phyloP scores from a whole-genome alignment of 148 eudicot species.

The Camellia sinensis region DNA sequence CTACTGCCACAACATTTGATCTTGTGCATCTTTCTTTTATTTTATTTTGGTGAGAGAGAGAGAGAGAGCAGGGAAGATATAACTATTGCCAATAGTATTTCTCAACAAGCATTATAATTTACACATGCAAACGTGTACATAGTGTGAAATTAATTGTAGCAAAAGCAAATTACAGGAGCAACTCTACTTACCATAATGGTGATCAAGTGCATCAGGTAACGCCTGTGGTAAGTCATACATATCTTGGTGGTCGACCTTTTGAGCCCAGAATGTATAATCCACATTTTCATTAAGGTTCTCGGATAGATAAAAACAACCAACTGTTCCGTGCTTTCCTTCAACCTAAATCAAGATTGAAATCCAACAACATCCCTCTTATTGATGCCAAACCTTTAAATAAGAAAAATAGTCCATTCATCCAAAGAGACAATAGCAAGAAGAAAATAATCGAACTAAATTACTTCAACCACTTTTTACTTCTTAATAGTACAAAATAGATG shows the following conservation, averaged over 20 bases:
- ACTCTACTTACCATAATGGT: constrained; percentile 51
- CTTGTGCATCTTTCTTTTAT: neutral
- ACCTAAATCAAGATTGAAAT: constrained; percentile 46
- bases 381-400: neutral
- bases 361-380: neutral
- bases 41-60: neutral
- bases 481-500: neutral
- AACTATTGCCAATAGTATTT: neutral
- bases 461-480: neutral
- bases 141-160: neutral
- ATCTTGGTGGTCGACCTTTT: constrained; percentile 42
- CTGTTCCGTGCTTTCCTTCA: constrained; percentile 56
- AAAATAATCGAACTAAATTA: neutral
- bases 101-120: neutral
- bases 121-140: neutral
- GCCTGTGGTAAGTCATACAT: constrained; percentile 45
- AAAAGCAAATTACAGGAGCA: constrained; percentile 10
- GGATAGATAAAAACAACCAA: constrained; percentile 70
- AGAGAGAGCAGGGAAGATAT: neutral
- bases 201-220: constrained; percentile 53
- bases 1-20: constrained; percentile 3
- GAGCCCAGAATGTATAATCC: constrained; percentile 51
- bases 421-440: neutral
- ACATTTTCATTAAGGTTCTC: constrained; percentile 79
- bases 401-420: neutral